Evolutionary conservation across 495 filamentous ascomycete species (phyloP), one percentile per base, ranked within the genome.

Genomic region (Penicillium subrubescens): DNA sequence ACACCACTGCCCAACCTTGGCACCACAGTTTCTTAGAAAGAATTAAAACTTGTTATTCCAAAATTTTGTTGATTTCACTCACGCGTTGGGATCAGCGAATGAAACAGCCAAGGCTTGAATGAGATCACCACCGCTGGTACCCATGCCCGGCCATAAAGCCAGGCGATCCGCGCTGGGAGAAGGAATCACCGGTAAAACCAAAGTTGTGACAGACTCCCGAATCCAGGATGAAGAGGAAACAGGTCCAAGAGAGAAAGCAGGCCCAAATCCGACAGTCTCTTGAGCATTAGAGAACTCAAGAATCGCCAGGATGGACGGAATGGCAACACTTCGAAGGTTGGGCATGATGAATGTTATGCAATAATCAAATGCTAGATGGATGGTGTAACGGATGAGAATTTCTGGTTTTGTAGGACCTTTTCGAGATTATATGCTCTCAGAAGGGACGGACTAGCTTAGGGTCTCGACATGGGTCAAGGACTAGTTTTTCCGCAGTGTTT

Each of bases 61-160:
- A n/a, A n/a, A n/a, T n/a, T n/a, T n/a, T n/a, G n/a, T n/a, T n/a
- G n/a, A n/a, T n/a, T n/a, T n/a, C n/a, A 51, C 46, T 23, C 19
- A 51, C 46, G 73, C 73, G 15, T 63, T 59, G 5, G 73, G 72
- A 39, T 71, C 70, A 0, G 66, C 51, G 58, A 76, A 77, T 5
- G 76, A 78, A 8, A 76, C 73, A 7, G 73, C 73, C 19, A 79
- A 61, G 7, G 76, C 71, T 64, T 79, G 76, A 39, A 79, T 77
- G 39, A 79, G 61, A 48, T 79, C 76, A 33, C 76, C 76, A n/a
- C 62, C 69, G 31, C 71, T 75, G 7, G 75, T 79, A 12, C 74
- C 74, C 76, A 79, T 77, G 3, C 76, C 76, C 4, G 75, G 70
- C 76, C 76, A 79, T 11, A 79, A 62, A 2, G 76, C 75, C 21